Evolutionary conservation across 768 basidiomycete species (phyloP), one percentile per base, ranked within the genome.

Genomic region (Tubosaeta sp.): DNA sequence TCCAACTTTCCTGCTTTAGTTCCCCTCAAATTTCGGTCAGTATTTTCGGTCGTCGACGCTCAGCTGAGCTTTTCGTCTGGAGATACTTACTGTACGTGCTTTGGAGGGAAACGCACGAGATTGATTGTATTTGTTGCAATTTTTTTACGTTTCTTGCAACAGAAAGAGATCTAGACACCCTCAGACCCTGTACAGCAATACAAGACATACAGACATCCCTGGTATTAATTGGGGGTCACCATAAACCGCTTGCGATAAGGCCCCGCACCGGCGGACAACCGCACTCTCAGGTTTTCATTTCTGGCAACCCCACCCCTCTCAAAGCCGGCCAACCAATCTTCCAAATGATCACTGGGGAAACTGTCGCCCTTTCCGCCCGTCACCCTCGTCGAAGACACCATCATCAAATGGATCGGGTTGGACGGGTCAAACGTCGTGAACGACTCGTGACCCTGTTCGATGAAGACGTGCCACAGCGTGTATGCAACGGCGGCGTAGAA

Each of bases 401-500:
- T 46, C 31, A 46, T 39, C 22, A 46, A 16, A 14, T 52, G 51
- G 17, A 52, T 41, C 8, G 51, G 44, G 19, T 51, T 26, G 9
- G 51, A 32, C 22, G 51, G 51, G 9, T 51, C 44, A 39, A 51
- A 51, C 29, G 16, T 33, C 22, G 38, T 39, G 25, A 46, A 52
- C 31, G 33, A 33, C 25, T 29, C 26, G 10, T 16, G 11, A 29
- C 31, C 17, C 29, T n/a, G 29, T 17, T 44, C 43, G 11, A 19
- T 25, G 1, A 10, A 4, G 19, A 39, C 33, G 1, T 50, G 12
- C 17, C 19, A 50, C 10, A 54, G 25, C 10, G 45, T 32, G 17
- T 46, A 49, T 1, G 12, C 19, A 19, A 50, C 35, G 14, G 51
- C 17, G 8, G 22, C 10, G 4, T 41, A 43, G 0, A 51, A 43